phyloP scores from a whole-genome alignment of 2,329 filamentous ascomycete species.

The Trichoderma sp. region DNA sequence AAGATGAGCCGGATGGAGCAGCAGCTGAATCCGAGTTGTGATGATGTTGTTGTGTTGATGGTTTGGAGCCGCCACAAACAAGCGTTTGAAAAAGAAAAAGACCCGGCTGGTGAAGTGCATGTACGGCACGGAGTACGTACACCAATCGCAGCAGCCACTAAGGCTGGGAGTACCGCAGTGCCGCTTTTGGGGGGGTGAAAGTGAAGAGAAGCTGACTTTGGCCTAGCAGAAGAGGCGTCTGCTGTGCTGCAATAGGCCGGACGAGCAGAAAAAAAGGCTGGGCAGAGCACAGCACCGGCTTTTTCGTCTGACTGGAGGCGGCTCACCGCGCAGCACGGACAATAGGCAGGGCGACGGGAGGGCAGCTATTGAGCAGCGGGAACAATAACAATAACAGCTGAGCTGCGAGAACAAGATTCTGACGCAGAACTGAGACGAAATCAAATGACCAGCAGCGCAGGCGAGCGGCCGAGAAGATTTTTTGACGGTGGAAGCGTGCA shows the following conservation, averaged over 20 bases:
- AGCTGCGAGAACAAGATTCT: neutral
- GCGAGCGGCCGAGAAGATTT: neutral
- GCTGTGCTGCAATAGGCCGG: slow-evolving; percentile 6
- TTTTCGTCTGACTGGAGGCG: neutral
- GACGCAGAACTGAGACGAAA: neutral
- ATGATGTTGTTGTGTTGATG: slow-evolving; percentile 10
- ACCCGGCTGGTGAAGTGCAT: slow-evolving; percentile 17
- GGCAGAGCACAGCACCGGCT: neutral
- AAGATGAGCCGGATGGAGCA: neutral
- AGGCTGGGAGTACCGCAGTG: slow-evolving; percentile 6
- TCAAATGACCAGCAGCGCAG: neutral
- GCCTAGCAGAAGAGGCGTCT: neutral
- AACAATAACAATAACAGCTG: neutral
- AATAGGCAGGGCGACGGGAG: neutral
- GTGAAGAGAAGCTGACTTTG: slow-evolving; percentile 4
- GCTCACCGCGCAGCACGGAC: slow-evolving; percentile 4
- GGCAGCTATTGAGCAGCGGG: neutral
- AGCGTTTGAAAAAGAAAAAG: slow-evolving; percentile 21
- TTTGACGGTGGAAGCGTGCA: neutral
- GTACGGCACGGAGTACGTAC: slow-evolving; percentile 11
- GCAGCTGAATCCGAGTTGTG: neutral
- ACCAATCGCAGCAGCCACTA: neutral
- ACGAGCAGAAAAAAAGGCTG: slow-evolving; percentile 4
- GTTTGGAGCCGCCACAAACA: slow-evolving; percentile 16
- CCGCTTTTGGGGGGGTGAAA: neutral